Conservation (phyloP, 2,329 filamentous ascomycete genomes). For the Fusarium miscanthi region DNA sequence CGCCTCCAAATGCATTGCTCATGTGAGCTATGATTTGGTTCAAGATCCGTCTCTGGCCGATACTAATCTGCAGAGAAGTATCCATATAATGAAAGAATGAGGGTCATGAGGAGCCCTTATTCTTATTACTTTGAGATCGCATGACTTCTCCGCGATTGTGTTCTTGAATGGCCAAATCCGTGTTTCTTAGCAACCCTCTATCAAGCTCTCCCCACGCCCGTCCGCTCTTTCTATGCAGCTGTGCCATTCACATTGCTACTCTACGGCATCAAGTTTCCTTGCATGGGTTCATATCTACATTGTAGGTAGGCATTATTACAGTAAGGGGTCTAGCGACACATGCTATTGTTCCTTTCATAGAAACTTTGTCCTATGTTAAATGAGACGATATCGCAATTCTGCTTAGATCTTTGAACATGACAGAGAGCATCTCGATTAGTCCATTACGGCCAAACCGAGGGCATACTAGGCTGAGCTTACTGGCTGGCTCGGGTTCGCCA, state of each 20-base stretch:
- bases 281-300: conserved; percentile 24
- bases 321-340: not conserved
- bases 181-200: conserved; percentile 10
- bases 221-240: conserved; percentile 7
- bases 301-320: not conserved
- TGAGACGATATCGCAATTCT: conserved; percentile 2
- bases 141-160: conserved; percentile 4
- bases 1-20: not conserved
- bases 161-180: not conserved
- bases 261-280: conserved; percentile 25
- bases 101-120: conserved; percentile 2
- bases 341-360: not conserved
- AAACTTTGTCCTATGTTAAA: conserved; percentile 3
- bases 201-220: conserved; percentile 5
- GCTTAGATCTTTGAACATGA: not conserved
- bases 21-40: conserved; percentile 8
- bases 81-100: not conserved
- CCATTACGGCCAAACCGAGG: conserved; percentile 7
- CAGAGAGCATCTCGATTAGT: conserved; percentile 18
- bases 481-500: conserved; percentile 12
- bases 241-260: conserved; percentile 22
- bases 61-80: not conserved
- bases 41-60: not conserved
- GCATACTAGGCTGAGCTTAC: not conserved
- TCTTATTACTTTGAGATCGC: conserved; percentile 18